Evolutionary conservation across 2,329 filamentous ascomycete genomes (phyloP), one percentile per base, ranked within the genome.

Genomic region (Aureobasidium leucospermi): DNA sequence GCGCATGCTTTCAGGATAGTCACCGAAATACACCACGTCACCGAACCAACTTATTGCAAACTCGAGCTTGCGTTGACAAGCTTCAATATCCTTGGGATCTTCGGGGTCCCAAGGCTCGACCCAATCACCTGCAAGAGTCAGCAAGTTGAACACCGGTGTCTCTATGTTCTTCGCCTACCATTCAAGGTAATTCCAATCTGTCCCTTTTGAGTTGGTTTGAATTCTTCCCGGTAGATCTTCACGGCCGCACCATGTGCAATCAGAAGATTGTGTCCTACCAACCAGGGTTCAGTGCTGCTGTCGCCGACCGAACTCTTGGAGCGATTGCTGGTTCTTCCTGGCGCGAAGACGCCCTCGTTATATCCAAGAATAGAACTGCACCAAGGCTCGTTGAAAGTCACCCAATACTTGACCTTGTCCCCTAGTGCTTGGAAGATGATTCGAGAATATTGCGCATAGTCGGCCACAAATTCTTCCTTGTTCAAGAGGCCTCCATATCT

Each of bases 181-280:
- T 95, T 95, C 61, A 96, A 80, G 16, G 89, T 94, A 71, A 96
- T 95, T 45, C 88, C 90, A 68, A 96, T 94, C 73, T 90, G 81
- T 43, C 90, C 90, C 51, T 84, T 84, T 67, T 87, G 77, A 61
- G 78, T 81, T 16, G 80, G 73, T 76, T 93, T 90, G 78, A 92
- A 94, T 60, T 94, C 87, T 15, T 90, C 86, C 55, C 90, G 84
- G 74, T 93, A 95, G 13, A 85, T 81, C 78, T 90, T 91, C 60
- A 94, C 90, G 1, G 88, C 89, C 32, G 85, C 80, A 6, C 85
- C 90, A 69, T 96, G 90, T 16, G 90, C 89, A 58, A 95, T 75
- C 39, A 96, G 79, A 60, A 94, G 74, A 71, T 85, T 90, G 75
- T 95, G 90, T 28, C 89, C 90, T 28, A 86, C 90, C 65, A 85